Evolutionary conservation across 2,329 filamentous ascomycete genomes (phyloP).

Genomic region (Orbilia quercus): DNA sequence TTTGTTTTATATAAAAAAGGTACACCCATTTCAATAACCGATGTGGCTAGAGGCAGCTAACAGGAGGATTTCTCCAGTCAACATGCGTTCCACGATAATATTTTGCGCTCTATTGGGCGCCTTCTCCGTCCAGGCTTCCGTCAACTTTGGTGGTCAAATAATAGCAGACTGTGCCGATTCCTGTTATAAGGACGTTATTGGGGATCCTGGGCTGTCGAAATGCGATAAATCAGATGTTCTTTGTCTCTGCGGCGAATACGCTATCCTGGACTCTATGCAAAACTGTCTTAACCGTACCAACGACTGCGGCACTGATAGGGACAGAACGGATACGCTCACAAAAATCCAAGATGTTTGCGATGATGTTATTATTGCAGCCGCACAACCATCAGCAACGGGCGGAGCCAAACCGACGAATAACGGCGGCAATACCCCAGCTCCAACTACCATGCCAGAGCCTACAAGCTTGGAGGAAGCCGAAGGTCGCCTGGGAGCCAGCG

Average conservation of each 20-base stretch:
- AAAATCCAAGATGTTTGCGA: slow-evolving; percentile 44
- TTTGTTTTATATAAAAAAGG: slow-evolving; percentile 38
- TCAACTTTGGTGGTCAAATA: slow-evolving; percentile 36
- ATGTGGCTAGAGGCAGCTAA: slow-evolving; percentile 16
- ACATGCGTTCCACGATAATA: slow-evolving; percentile 37
- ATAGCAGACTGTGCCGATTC: slow-evolving; percentile 29
- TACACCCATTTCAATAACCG: slow-evolving; percentile 12
- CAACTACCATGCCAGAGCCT: slow-evolving; percentile 37
- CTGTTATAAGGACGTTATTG: slow-evolving; percentile 49
- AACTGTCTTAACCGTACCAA: slow-evolving; percentile 37
- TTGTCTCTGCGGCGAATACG: slow-evolving; percentile 43
- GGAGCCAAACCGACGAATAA: slow-evolving; percentile 19
- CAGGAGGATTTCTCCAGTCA: slow-evolving; percentile 2
- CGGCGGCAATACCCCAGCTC: slow-evolving; percentile 13
- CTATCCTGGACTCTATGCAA: slow-evolving; percentile 36
- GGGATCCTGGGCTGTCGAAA: slow-evolving; percentile 43
- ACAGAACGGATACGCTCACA: slow-evolving; percentile 35
- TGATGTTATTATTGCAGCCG: slow-evolving; percentile 39
- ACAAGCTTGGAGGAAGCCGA: slow-evolving; percentile 53
- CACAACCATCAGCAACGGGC: slow-evolving; percentile 23
- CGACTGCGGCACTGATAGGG: slow-evolving; percentile 30
- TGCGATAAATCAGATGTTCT: slow-evolving; percentile 30
- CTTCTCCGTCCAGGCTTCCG: slow-evolving; percentile 25
- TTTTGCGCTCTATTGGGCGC: slow-evolving; percentile 25
- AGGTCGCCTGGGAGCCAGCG: slow-evolving; percentile 41